Conservation (phyloP, 768 basidiomycete genomes). For the Boletus sp. region DNA sequence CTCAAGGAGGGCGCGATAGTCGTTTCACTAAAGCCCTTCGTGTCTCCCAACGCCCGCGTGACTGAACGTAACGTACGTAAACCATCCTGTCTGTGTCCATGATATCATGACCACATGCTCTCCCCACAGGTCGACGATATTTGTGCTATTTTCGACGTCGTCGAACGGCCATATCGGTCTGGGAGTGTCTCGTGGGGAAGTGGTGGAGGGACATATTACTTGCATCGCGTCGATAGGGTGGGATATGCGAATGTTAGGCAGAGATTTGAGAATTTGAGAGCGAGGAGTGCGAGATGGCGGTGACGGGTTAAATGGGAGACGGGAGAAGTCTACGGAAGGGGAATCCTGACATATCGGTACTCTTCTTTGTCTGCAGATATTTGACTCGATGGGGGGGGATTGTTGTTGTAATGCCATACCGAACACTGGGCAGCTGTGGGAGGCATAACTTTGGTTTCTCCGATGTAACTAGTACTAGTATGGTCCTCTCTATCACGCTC, state of each 20-base stretch:
- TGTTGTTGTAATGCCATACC: no score
- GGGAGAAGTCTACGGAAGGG: not conserved
- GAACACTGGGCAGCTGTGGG: no score
- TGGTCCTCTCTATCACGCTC: no score
- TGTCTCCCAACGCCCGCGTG: constrained; percentile 71
- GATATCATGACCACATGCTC: not conserved
- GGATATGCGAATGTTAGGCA: constrained; percentile 62
- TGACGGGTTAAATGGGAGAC: not conserved
- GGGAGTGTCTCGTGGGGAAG: constrained; percentile 84
- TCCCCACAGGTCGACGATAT: constrained; percentile 66
- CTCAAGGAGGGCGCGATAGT: constrained; percentile 91
- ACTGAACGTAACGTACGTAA: constrained; percentile 76
- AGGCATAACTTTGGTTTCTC: no score
- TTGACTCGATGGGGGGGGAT: no score
- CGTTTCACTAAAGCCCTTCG: constrained; percentile 84
- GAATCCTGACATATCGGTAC: no score
- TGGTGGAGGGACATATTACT: constrained; percentile 65
- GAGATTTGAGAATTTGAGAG: constrained; percentile 51
- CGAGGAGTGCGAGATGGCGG: constrained; percentile 29
- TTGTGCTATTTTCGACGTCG: constrained; percentile 77
- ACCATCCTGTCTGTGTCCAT: not conserved
- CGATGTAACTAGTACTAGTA: no score
- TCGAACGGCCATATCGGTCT: constrained; percentile 61
- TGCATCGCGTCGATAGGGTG: constrained; percentile 74
- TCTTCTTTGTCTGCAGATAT: no score